Evolutionary conservation across 2,329 filamentous ascomycete genomes (phyloP), one percentile per base, ranked within the genome.

Genomic region (Verticillium nonalfalfae): DNA sequence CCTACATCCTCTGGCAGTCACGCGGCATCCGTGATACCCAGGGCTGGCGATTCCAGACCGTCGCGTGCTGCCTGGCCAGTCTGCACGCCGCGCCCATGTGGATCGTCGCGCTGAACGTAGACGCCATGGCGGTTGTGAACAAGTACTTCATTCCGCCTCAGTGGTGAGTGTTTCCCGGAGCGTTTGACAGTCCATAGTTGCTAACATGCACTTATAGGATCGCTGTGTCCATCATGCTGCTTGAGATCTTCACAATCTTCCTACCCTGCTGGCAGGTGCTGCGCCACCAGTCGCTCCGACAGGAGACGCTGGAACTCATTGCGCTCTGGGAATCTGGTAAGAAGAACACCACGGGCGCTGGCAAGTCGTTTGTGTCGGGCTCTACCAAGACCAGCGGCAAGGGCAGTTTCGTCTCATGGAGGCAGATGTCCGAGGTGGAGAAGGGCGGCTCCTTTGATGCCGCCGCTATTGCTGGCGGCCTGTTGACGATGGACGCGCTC

Each of bases 71-170:
- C 64, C 65, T 81, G 57, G 75, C 31, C 55, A 86, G 84, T 61
- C 79, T 90, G 21, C 86, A 83, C 60, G 86, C 86, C 26, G 84
- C 86, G 9, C 88, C 88, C 0, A 80, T 90, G 75, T 90, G 87
- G 87, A 79, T 90, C 40, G 72, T 87, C 31, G 87, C 84, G 60
- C 74, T 85, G 14, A 79, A 83, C 62, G 77, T 78, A 3, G 79
- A 83, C 6, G 76, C 66, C 9, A 82, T 87, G 75, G 75, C 72
- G 1, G 68, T 73, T 0, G 72, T 87, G 60, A 87, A 87, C 69
- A 68, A 73, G 13, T 81, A 80, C 69, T 87, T 79, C 65, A 75
- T 85, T 14, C 85, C 87, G 58, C 83, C 85, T 2, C 81, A 86
- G 70, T 90, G 87, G 85, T 86, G 72, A 71, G 81, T 70, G 60